Base-by-base conservation (phyloP, 345 rosid genomes). In the Nephelium lappaceum region DNA sequence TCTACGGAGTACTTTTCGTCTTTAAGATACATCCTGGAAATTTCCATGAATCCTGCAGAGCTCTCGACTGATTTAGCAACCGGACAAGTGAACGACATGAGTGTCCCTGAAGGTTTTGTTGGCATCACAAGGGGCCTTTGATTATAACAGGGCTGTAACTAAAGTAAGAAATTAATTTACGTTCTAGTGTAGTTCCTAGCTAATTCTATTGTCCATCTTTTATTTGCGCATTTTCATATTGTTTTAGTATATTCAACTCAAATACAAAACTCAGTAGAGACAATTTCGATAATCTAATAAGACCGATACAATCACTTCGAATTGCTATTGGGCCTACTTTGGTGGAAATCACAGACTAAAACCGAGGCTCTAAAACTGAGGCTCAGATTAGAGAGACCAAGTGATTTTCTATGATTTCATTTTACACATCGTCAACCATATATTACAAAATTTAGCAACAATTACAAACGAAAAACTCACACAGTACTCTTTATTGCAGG, bases 41-140 rank as follows among this genome's bases (percentile, higher is more conserved):
- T 96, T 41, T 88, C 95, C 38, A 96, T 94, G 99, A 96, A 96
- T 79, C 99, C 97, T 21, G 98, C 97, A 1, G 99, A 96, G 75
- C 94, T 96, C 85, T 80, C 93, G 89, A 88, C 94, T 2, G 98
- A 96, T 84, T 85, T 96, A 71, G 97, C 98, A 36, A 94, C 99
- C 0, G 98, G 99, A 80, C 94, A 94, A 63, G 91, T 91, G 45
- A 90, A 84, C 42, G 98, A 90, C 84, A 91, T 94, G 49, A 89
- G 88, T 24, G 74, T 93, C 65, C 99, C 97, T 6, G 92, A 90
- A 24, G 93, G 90, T 75, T 42, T n/a, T 96, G 65, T 71, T 80
- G 76, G 83, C 78, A 31, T 74, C 88, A 42, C 86, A 71, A 76
- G 87, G 87, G 15, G 24, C 82, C 36, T 25, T 80, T 67, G 91